Evolutionary conservation across 129 eudicot species (phyloP), one percentile per base, ranked within the genome.

Genomic region (Flaveria ramosissima): DNA sequence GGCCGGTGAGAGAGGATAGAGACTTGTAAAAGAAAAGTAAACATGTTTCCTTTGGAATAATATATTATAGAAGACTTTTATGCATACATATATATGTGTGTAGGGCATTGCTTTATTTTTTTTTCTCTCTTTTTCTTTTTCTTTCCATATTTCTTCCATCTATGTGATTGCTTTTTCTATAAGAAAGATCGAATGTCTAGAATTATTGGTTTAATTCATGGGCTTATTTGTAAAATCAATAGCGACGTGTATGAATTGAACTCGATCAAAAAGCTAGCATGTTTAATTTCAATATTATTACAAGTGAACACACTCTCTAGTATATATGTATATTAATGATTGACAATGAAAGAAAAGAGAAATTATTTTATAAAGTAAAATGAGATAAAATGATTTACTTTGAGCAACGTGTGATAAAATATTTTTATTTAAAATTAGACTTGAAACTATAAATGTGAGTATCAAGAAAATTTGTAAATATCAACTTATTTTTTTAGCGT

Each of bases 111-210:
- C 79, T 80, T 83, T 78, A 71, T 71, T 75, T 36, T 65, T 71
- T 75, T 36, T 65, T 61, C 53, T 47, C 68, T 71, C 70, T 66
- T 73, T 80, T 71, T 71, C 68, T 81, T 84, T 65, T 43, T 59
- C 73, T 84, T 84, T 45, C 60, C 85, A 71, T 72, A 74, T 46
- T 73, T 24, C 76, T 63, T 70, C 73, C 73, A 73, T 70, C 70
- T 76, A 73, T 74, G 78, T 63, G 70, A 70, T 87, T 73, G 80
- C 87, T 83, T 85, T 88, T 74, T 60, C 66, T 68, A 43, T 86
- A 62, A 69, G 86, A 81, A 80, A 82, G 83, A 48, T 48, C 17
- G n/a, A 80, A 86, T 77, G 79, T 71, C 74, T 73, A 57, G 78
- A 62, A 79, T 75, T 72, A 76, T 76, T 55, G 60, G 73, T 74